phyloP scores from a whole-genome alignment of 164 flowering plant genomes.

The Brasenia schreberi region DNA sequence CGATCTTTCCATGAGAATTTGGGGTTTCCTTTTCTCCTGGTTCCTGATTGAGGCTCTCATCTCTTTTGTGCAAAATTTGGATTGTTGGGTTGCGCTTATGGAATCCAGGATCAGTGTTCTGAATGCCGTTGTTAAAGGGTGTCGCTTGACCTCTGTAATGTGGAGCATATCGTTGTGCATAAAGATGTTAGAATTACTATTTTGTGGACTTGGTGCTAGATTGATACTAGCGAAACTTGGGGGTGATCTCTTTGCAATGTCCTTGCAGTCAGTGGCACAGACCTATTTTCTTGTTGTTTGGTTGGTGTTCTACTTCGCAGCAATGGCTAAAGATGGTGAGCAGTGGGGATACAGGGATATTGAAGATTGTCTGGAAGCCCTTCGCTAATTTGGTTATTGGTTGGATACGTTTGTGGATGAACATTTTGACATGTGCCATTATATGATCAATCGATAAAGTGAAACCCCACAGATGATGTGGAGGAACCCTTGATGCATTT shows the following conservation, averaged over 20 bases:
- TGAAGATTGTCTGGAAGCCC: constrained; percentile 46
- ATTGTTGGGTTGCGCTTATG: constrained; percentile 80
- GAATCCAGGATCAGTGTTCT: constrained; percentile 61
- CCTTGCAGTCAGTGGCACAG: constrained; percentile 58
- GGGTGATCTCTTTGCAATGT: constrained; percentile 37
- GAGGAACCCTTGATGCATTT: not conserved
- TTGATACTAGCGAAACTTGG: constrained; percentile 27
- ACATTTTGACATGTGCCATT: not conserved
- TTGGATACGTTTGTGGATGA: not conserved
- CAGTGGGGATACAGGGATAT: constrained; percentile 62
- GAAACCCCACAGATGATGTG: not conserved
- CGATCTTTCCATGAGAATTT: constrained; percentile 52
- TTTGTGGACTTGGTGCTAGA: constrained; percentile 52
- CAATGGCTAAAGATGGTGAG: constrained; percentile 32
- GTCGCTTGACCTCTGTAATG: constrained; percentile 56
- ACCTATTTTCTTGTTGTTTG: constrained; percentile 90
- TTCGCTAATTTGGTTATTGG: constrained; percentile 27
- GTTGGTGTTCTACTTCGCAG: constrained; percentile 71
- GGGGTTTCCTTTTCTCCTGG: constrained; percentile 65
- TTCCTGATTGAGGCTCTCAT: constrained; percentile 48
- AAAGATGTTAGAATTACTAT: constrained; percentile 56
- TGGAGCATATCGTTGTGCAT: constrained; percentile 54
- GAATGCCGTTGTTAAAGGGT: constrained; percentile 80
- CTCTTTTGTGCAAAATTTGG: constrained; percentile 60
- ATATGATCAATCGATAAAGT: no score